These are phyloP conservation scores for Schizophyllum amplum DNA, from an alignment of 1,284 basidiomycete species.

Conservation along the genomic window DNA sequence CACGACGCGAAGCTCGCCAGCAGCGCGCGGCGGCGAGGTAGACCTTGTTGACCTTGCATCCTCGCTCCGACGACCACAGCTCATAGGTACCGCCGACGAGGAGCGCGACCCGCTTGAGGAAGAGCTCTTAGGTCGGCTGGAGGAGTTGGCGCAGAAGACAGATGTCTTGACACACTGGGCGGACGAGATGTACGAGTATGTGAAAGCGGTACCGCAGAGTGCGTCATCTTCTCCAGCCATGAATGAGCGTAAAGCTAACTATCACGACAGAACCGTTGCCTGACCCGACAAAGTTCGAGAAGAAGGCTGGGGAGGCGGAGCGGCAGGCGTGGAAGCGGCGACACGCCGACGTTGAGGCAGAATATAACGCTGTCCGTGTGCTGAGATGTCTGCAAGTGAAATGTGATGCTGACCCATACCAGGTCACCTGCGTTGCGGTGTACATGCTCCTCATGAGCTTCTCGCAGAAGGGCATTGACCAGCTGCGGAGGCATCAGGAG, in stretches of 20 bases:
- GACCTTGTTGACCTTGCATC: no score
- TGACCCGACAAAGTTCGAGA: slow-evolving; percentile 62
- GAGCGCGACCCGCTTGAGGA: slow-evolving; percentile 76
- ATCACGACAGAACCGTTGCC: slow-evolving; percentile 54
- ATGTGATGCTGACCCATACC: no score
- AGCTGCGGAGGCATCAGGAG: slow-evolving; percentile 61
- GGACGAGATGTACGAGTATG: slow-evolving; percentile 84
- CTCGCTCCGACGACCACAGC: slow-evolving; percentile 44
- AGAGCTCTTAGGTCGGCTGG: slow-evolving; percentile 64
- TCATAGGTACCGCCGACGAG: slow-evolving; percentile 34
- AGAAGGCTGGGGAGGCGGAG: slow-evolving; percentile 66
- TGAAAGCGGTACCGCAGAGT: slow-evolving; percentile 74
- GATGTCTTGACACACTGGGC: slow-evolving; percentile 90
- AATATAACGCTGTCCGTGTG: slow-evolving; percentile 48
- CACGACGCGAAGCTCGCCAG: no score
- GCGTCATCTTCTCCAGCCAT: slow-evolving; percentile 22
- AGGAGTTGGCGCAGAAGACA: slow-evolving; percentile 93
- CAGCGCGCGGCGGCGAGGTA: slow-evolving; percentile 30
- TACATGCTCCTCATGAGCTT: slow-evolving; percentile 94
- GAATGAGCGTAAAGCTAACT: slow-evolving; percentile 1
- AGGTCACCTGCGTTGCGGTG: slow-evolving; percentile 75
- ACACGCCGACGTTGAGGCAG: slow-evolving; percentile 65
- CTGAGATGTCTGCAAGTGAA: no score
- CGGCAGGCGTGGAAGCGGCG: slow-evolving; percentile 56
- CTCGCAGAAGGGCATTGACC: slow-evolving; percentile 85